Evolutionary conservation across 2,329 filamentous ascomycete species (phyloP), one percentile per base, ranked within the genome.

Genomic region (Rutstroemia sp.): DNA sequence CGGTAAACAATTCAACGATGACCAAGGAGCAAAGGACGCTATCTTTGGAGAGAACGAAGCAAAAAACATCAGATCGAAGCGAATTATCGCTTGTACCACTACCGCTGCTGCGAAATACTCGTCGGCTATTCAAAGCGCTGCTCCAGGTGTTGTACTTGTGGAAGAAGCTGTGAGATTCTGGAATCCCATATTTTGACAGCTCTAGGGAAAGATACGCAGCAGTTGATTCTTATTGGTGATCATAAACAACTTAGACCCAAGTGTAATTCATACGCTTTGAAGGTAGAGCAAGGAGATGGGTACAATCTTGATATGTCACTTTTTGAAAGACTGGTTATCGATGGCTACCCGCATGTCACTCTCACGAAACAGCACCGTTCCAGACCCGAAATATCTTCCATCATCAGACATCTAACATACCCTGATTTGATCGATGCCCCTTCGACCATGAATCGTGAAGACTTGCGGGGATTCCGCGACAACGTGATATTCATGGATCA

Each of bases 101-200:
- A 90, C 83, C 0, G 84, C 74, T 0, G 86, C 86, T 0, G 84
- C 87, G 0, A 89, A 76, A 69, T 78, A 86, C 51, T 70, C 75
- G 0, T 69, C 76, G 0, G 72, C 79, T 1, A 75, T 90, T 8
- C 75, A 75, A 4, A 72, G 75, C 0, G 79, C 78, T 0, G 68
- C 71, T 0, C 83, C 84, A 0, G 81, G 82, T 1, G 73, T 88
- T 2, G 69, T 67, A 3, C 65, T 91, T 0, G 79, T 88, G 0
- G 87, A 90, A 66, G 87, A 90, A 68, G 87, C 86, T 0, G 85
- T 1, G 86, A 90, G 60, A 87, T 90, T 3, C 72, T 89, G 0
- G 87, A 90, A 66, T 76, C 77, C 1, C 86, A 89, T 61, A 73
- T 87, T 1, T 68, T 89, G 0, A 79, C 86, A 0, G 79, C 86